These are phyloP conservation scores for Rugonectria rugulosa DNA, from an alignment of 2,329 filamentous ascomycete species.

Conservation along the genomic window DNA sequence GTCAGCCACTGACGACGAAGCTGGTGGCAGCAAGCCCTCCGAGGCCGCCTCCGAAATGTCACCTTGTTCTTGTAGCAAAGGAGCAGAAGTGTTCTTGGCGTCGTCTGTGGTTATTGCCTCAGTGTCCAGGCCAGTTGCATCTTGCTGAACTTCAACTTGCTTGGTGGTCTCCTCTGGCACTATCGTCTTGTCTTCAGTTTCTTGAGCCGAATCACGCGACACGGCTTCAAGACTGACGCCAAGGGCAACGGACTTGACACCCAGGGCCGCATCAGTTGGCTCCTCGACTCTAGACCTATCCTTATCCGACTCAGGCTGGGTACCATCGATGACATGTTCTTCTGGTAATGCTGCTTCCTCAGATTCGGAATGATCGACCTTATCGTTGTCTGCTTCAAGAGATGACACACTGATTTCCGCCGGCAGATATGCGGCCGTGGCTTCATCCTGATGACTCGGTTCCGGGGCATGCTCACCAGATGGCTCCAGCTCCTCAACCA, in stretches of 20 bases:
- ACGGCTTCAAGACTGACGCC: neutral
- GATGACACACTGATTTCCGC: no score
- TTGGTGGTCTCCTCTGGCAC: constrained; percentile 4
- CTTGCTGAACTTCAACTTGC: neutral
- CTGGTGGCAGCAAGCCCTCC: neutral
- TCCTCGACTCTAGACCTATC: neutral
- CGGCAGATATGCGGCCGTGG: neutral
- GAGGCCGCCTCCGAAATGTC: neutral
- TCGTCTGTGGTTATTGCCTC: neutral
- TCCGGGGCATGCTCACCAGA: no score
- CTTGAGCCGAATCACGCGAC: neutral
- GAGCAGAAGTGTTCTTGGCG: neutral
- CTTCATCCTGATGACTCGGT: neutral
- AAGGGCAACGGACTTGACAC: neutral
- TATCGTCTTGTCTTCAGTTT: neutral
- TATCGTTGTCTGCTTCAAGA: neutral
- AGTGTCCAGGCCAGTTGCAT: neutral
- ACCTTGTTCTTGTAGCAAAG: neutral
- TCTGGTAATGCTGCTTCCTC: neutral
- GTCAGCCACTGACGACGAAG: neutral
- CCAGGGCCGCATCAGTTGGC: neutral
- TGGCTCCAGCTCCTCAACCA: neutral
- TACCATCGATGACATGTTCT: neutral
- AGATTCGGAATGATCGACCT: neutral
- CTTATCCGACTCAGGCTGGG: neutral